Evolutionary conservation across 2,329 filamentous ascomycete genomes (phyloP).

Genomic region (Arthrinium phaeospermum): DNA sequence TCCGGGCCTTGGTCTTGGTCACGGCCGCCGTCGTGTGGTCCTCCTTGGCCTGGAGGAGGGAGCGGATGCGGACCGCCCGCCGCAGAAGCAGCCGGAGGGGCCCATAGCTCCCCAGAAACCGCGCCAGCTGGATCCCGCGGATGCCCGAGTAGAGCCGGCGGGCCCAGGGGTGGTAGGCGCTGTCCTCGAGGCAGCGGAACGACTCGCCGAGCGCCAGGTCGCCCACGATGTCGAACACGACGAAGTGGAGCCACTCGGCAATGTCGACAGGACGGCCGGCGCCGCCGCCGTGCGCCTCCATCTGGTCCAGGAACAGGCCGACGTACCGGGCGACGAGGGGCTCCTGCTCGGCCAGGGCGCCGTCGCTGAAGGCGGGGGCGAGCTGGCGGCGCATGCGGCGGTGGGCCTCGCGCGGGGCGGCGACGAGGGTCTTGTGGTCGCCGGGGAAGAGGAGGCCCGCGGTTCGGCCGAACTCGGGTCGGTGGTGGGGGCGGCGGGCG

Average conservation of each 20-base stretch:
- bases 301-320: constrained; percentile 41
- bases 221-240: constrained; percentile 30
- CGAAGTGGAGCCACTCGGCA: constrained; percentile 27
- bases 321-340: constrained; percentile 29
- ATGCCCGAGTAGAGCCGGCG: too few species aligned
- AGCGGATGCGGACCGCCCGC: not conserved
- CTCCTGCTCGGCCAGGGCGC: constrained; percentile 30
- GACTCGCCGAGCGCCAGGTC: constrained; percentile 30
- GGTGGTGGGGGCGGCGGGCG: not conserved
- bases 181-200: constrained; percentile 21
- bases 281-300: constrained; percentile 36
- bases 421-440: not conserved
- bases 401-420: constrained; percentile 27
- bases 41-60: not conserved
- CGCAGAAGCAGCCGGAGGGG: not conserved
- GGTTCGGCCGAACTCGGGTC: not conserved
- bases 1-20: not conserved
- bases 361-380: constrained; percentile 29
- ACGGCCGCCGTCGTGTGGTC: not conserved
- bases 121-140: too few species aligned
- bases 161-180: not conserved
- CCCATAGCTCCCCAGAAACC: too few species aligned
- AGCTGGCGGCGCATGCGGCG: constrained; percentile 23
- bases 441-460: too few species aligned
- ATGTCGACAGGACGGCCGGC: constrained; percentile 27